Conservation (phyloP, 768 basidiomycete genomes). For the Amanita muscaria region DNA sequence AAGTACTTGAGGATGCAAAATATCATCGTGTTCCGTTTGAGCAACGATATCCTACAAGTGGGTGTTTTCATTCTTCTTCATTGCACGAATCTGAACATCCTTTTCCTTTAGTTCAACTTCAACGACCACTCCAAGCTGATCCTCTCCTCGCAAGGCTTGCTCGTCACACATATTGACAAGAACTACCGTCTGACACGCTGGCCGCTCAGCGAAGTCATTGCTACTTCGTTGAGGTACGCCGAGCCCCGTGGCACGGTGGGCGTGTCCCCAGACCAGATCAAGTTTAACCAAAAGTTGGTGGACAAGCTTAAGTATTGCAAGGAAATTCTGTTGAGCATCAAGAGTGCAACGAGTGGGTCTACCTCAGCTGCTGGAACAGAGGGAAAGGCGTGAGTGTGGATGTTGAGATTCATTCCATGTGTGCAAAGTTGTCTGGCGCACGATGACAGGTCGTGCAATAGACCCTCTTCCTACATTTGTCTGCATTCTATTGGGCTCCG, state of each 20-base stretch:
- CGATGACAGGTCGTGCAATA: too few relatives aligned
- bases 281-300: slow-evolving; percentile 54
- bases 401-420: too few relatives aligned
- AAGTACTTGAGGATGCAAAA: slow-evolving; percentile 96
- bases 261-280: slow-evolving; percentile 36
- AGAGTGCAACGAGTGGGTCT: slow-evolving; percentile 40
- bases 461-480: too few relatives aligned
- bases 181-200: slow-evolving; percentile 69
- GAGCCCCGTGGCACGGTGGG: slow-evolving; percentile 4
- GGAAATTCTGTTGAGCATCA: slow-evolving; percentile 70
- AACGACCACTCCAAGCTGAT: slow-evolving; percentile 96
- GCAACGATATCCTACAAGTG: slow-evolving; percentile 93
- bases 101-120: slow-evolving; percentile 85
- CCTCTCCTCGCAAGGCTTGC: slow-evolving; percentile 68
- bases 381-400: slow-evolving; percentile 13
- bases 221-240: slow-evolving; percentile 28
- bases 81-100: neutral
- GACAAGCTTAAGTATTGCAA: slow-evolving; percentile 83
- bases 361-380: slow-evolving; percentile 18
- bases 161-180: slow-evolving; percentile 89
- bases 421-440: too few relatives aligned
- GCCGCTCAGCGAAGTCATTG: slow-evolving; percentile 65
- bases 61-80: slow-evolving; percentile 12
- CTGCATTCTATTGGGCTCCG: too few relatives aligned
- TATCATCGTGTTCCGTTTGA: slow-evolving; percentile 93